phyloP scores from a whole-genome alignment of 2,329 filamentous ascomycete species.

The Fusarium pseudoanthophilum region DNA sequence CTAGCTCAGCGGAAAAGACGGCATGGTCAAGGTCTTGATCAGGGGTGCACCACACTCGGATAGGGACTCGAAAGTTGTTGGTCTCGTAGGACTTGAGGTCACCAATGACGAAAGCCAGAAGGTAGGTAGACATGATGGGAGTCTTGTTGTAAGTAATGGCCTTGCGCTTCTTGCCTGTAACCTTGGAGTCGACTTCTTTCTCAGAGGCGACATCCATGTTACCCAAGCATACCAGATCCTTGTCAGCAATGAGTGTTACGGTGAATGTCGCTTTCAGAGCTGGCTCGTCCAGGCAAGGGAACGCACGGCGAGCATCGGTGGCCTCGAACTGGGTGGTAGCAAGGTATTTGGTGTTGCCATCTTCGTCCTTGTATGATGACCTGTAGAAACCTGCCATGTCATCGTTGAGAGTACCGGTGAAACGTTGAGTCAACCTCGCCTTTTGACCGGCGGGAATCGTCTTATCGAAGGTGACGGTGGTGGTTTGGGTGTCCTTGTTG shows the following conservation, averaged over 20 bases:
- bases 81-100: constrained; percentile 95
- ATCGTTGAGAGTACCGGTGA: constrained; percentile 84
- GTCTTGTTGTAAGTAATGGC: constrained; percentile 92
- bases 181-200: constrained; percentile 74
- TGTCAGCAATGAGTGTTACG: constrained; percentile 89
- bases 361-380: constrained; percentile 86
- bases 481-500: constrained; percentile 83
- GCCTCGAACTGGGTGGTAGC: constrained; percentile 97
- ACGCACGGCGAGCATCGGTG: constrained; percentile 90
- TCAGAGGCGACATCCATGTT: constrained; percentile 95
- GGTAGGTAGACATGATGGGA: constrained; percentile 95
- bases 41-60: constrained; percentile 92
- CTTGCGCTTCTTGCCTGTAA: constrained; percentile 73
- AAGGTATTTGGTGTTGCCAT: constrained; percentile 83
- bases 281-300: constrained; percentile 97
- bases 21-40: constrained; percentile 92
- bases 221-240: constrained; percentile 89
- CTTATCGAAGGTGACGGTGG: constrained; percentile 82
- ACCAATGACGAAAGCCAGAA: constrained; percentile 92
- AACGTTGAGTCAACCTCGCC: constrained; percentile 70
- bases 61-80: constrained; percentile 88
- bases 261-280: constrained; percentile 93
- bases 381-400: constrained; percentile 99
- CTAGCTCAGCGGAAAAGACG: constrained; percentile 88
- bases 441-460: constrained; percentile 78